Conservation (phyloP, 1,284 basidiomycete genomes). For the Anthracocystis walkeri region DNA sequence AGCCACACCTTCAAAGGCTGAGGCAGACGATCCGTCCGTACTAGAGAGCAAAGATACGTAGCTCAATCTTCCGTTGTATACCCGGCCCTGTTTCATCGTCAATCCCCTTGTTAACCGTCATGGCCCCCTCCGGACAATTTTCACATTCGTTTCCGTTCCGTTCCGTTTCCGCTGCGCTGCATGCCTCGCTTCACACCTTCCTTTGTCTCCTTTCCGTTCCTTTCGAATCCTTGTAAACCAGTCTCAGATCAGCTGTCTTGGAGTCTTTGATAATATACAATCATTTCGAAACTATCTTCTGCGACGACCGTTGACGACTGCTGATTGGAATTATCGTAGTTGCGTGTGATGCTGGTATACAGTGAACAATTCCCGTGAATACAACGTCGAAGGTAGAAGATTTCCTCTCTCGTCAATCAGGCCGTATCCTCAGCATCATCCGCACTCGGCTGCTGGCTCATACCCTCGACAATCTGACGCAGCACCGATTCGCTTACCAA, state of each 20-base stretch:
- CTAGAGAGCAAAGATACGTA: background rate
- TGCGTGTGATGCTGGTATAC: slow-evolving; percentile 10
- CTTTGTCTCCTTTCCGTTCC: no score
- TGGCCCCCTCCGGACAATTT: no score
- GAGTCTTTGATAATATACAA: background rate
- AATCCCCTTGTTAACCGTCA: no score
- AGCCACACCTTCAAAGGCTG: background rate
- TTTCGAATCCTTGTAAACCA: no score
- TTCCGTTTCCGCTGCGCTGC: no score
- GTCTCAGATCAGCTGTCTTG: no score
- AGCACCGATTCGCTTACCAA: slow-evolving; percentile 58
- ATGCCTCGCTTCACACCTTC: no score
- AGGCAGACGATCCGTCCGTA: background rate
- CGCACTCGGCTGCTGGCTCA: slow-evolving; percentile 13
- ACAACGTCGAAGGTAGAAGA: background rate
- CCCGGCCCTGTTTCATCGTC: no score
- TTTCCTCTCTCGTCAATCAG: background rate
- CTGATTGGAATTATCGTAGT: background rate
- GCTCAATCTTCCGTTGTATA: no score
- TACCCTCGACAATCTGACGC: slow-evolving; percentile 59
- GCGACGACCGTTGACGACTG: background rate
- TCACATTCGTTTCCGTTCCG: no score
- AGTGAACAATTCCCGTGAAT: background rate
- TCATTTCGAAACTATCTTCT: background rate
- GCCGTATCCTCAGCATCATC: background rate